Evolutionary conservation across 2,329 filamentous ascomycete genomes (phyloP).

Genomic region (Arthrinium puccinioides): DNA sequence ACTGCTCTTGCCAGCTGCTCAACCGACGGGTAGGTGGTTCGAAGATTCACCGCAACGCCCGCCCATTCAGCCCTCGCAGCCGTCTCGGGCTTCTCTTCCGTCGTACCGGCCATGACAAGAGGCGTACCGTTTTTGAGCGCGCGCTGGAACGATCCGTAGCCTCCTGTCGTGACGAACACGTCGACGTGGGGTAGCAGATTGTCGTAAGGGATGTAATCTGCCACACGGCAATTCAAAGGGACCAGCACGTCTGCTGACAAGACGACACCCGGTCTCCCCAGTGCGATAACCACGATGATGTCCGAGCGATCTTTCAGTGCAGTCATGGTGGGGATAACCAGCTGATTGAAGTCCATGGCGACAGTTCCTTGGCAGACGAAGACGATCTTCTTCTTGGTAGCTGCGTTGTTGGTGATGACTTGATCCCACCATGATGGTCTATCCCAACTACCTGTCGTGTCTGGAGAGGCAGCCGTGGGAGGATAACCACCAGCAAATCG

Average conservation of each 20-base stretch:
- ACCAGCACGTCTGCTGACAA: constrained; percentile 19
- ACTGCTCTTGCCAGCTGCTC: constrained; percentile 1
- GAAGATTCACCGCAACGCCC: neutral
- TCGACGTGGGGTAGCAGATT: constrained; percentile 33
- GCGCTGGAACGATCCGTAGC: constrained; percentile 27
- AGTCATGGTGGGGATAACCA: constrained; percentile 36
- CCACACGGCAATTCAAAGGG: constrained; percentile 33
- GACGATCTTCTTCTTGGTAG: constrained; percentile 29
- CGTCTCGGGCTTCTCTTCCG: neutral
- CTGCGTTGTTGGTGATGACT: neutral
- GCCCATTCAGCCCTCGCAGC: neutral
- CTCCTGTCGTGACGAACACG: constrained; percentile 12
- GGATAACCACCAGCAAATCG: neutral
- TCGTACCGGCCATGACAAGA: constrained; percentile 1
- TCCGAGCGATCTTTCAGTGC: constrained; percentile 34
- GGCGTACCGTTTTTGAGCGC: constrained; percentile 6
- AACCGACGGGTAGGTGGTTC: constrained; percentile 1
- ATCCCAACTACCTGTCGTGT: no score
- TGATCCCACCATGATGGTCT: constrained; percentile 1
- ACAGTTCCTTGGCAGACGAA: constrained; percentile 41
- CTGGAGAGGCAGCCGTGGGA: no score
- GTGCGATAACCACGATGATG: constrained; percentile 26
- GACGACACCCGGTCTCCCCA: constrained; percentile 18
- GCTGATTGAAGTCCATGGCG: constrained; percentile 27
- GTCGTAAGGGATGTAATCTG: constrained; percentile 43